phyloP scores from a whole-genome alignment of 2,329 filamentous ascomycete species.

The Ceratocystis diversiconidia region DNA sequence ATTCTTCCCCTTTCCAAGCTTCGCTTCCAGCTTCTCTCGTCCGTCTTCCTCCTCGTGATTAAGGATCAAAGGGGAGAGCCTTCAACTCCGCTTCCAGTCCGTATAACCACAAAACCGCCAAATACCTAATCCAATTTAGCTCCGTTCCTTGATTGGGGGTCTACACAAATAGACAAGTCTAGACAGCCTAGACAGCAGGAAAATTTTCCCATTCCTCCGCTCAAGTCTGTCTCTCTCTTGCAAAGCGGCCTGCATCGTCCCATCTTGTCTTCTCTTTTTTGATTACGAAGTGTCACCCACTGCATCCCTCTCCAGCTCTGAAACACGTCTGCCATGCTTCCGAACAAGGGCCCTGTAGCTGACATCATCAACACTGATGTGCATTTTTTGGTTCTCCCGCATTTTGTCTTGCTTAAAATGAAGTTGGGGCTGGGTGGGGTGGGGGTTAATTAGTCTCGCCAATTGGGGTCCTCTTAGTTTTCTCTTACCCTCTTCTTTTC shows the following conservation, averaged over 20 bases:
- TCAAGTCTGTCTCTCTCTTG: background rate
- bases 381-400: background rate
- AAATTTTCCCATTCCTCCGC: background rate
- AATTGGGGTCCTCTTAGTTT: background rate
- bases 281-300: background rate
- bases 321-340: constrained; percentile 4
- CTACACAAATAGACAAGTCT: background rate
- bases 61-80: background rate
- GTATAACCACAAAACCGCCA: background rate
- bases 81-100: background rate
- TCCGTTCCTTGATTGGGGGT: background rate
- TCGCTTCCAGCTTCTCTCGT: background rate
- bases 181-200: too few relatives aligned
- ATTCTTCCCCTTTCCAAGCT: background rate
- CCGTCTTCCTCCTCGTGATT: background rate
- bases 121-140: too few relatives aligned
- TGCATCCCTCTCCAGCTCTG: constrained; percentile 2
- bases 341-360: background rate
- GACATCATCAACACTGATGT: background rate
- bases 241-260: background rate
- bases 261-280: constrained; percentile 2
- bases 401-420: background rate
- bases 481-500: background rate
- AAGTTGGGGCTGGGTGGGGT: background rate
- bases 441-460: background rate